Conservation (phyloP, 73 alveolate species). For the Breviolum minutum region DNA sequence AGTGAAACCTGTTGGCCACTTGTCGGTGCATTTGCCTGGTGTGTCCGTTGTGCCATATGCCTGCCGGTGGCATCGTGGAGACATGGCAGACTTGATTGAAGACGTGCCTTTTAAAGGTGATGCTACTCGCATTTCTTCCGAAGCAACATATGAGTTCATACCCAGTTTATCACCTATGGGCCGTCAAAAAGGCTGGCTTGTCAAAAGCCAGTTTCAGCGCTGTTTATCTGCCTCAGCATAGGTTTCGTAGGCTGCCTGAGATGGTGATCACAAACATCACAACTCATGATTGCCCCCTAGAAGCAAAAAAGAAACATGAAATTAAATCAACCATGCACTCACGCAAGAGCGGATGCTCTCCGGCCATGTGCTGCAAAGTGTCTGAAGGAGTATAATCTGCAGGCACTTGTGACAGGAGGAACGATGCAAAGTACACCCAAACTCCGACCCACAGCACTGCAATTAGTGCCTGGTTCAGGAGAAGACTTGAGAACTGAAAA, state of each 20-base stretch:
- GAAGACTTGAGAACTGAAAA: background rate
- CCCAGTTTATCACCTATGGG: background rate
- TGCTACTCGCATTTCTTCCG: background rate
- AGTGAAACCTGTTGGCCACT: slow-evolving; percentile 79
- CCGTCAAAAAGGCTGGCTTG: no score
- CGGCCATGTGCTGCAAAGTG: background rate
- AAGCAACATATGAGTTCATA: background rate
- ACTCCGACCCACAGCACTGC: slow-evolving; percentile 60
- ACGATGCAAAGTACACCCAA: slow-evolving; percentile 70
- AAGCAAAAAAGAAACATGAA: no score
- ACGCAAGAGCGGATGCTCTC: background rate
- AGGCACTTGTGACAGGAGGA: slow-evolving; percentile 92
- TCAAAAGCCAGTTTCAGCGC: no score
- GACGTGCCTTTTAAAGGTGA: background rate
- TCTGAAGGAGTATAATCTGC: slow-evolving; percentile 48
- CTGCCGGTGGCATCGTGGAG: background rate
- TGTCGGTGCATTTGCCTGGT: slow-evolving; percentile 76
- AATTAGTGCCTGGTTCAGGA: slow-evolving; percentile 36
- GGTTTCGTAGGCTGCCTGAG: slow-evolving; percentile 47
- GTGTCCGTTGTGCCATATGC: slow-evolving; percentile 37
- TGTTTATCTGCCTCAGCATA: slow-evolving; percentile 58
- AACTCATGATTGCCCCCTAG: no score
- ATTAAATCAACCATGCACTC: background rate
- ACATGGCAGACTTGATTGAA: background rate
- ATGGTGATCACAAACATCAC: background rate